Base-by-base conservation (phyloP, 805 yeast genomes). In the Diddensiella caesifluorescens region DNA sequence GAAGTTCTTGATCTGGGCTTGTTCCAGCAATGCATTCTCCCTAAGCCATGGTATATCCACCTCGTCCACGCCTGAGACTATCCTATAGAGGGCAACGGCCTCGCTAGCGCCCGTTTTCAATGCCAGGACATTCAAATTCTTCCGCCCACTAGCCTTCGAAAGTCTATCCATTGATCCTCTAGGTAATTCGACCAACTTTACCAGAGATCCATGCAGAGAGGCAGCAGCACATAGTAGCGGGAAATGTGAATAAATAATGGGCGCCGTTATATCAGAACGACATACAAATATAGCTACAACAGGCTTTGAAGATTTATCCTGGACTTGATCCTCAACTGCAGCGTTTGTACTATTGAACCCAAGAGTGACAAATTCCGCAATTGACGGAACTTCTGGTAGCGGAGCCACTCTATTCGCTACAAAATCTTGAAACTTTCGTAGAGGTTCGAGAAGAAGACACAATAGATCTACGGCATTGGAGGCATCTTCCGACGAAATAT, bases 281-380 rank as follows among this genome's bases (percentile, higher is more conserved):
- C 51, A 47, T 5, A 50, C 51, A 35, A 50, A 45, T 13, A 51
- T 29, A 4, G 43, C 44, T 22, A 27, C 23, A 6, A 42, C 32
- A 3, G 45, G 44, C 10, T 36, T 13, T 3, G 9, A 19, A 23
- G n/a, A 15, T 23, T 27, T 13, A 20, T 12, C 33, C 15, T 36
- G 19, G 20, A 27, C 30, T 31, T 35, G 37, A 21, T 40, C 37
- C 28, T 52, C 56, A 12, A 48, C 42, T 12, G 45, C 48, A n/a
- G 35, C 48, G 29, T 45, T 49, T 4, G 47, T 45, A 9, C 31
- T 19, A 36, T 52, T 52, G 49, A 51, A 52, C 7, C 54, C 56
- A 7, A 51, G 16, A 1, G 49, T 43, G 13, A 48, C 22, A 31
- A 29, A 31, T 2, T 15, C 26, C 3, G 26, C 16, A 9, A 43